Evolutionary conservation across 2,329 filamentous ascomycete species (phyloP).

Genomic region (Alternaria sp.): DNA sequence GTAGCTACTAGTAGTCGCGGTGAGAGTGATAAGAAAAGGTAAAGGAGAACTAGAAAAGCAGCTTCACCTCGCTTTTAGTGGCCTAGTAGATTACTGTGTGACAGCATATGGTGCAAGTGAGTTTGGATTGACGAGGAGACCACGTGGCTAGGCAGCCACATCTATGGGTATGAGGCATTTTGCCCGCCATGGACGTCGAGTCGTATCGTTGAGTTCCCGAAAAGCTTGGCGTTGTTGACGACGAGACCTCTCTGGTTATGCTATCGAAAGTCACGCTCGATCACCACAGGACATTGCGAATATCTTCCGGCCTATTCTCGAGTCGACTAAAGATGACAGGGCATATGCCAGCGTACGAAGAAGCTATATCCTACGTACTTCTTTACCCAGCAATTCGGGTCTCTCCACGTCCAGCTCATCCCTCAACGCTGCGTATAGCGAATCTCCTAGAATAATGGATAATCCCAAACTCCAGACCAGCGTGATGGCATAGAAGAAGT

Average conservation of each 20-base stretch:
- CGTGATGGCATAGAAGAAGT: conserved; percentile 99
- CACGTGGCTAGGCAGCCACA: neutral
- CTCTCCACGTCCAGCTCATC: conserved; percentile 95
- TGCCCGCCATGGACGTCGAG: neutral
- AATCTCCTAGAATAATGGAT: conserved; percentile 84
- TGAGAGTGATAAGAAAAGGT: conserved; percentile 13
- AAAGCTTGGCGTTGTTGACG: neutral
- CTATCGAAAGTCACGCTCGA: neutral
- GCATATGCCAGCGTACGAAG: neutral
- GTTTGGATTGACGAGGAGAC: neutral
- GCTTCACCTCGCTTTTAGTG: conserved; percentile 2
- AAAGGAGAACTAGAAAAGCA: neutral
- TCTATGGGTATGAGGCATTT: neutral
- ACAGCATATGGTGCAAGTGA: neutral
- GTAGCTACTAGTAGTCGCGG: neutral
- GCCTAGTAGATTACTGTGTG: neutral
- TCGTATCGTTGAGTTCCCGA: neutral
- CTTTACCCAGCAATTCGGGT: conserved; percentile 87
- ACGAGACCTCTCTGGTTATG: neutral
- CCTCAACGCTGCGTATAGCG: conserved; percentile 83
- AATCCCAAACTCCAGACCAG: conserved; percentile 96
- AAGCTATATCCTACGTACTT: conserved; percentile 78
- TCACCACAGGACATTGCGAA: neutral
- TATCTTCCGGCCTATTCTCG: neutral
- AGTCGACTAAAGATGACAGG: neutral